Evolutionary conservation across 2,329 filamentous ascomycete genomes (phyloP), one percentile per base, ranked within the genome.

Genomic region (Diaporthe humulicola): DNA sequence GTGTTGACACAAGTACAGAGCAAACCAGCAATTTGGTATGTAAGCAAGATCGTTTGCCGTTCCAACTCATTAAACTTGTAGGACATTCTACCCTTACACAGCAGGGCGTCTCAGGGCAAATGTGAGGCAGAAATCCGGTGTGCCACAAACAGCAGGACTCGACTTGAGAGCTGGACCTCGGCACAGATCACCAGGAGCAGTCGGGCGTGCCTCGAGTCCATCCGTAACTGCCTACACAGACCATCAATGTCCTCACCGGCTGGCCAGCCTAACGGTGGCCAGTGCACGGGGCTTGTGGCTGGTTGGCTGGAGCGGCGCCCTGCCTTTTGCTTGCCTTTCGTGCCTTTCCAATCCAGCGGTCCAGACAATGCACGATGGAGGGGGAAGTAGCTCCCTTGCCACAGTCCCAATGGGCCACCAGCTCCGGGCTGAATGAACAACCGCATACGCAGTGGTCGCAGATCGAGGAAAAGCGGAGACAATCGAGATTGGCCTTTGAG

Each of bases 401-500:
- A 42, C 40, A 36, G 42, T 66, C 9, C 36, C 33, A 4, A 17
- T 45, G 64, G 64, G 40, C 25, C 64, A 52, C 30, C 33, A 69
- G 45, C 64, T 67, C 45, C 56, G 69, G 15, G 25, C 17, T 42
- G 14, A 19, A 30, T n/a, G n/a, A 42, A 45, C 25, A 45, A 36
- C n/a, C 15, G 30, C 9, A n/a, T n/a, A 36, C n/a, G n/a, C n/a
- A n/a, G n/a, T n/a, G n/a, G 42, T 52, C 57, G 19, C 19, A 28
- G 42, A 72, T 72, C 70, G 70, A 45, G 33, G n/a, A 50, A 56
- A 56, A 40, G 56, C 30, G 28, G 67, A 22, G 67, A 58, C 70
- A 64, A 72, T 72, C 70, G 70, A 72, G 70, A 72, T 72, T 38
- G 30, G 15, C 19, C 12, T 28, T 54, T 7, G 33, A 52, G 45